Base-by-base conservation (phyloP, 495 filamentous ascomycete genomes). In the Thermothielavioides terrestris region DNA sequence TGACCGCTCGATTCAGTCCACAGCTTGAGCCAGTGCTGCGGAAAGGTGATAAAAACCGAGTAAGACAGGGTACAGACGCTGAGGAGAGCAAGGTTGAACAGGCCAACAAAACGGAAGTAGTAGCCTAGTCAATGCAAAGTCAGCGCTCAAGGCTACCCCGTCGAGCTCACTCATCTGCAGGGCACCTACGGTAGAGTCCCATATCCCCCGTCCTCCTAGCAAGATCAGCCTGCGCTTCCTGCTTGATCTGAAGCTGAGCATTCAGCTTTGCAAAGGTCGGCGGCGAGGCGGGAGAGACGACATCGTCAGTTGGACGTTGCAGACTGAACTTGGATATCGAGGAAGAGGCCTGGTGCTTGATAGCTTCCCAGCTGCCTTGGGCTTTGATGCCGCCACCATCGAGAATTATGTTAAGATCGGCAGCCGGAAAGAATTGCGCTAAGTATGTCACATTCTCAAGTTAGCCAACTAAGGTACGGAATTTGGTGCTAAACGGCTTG, bases 51-150 rank as follows among this genome's bases (percentile, higher is more conserved):
- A 46, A 65, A 69, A 51, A 73, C 68, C 3, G 68, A 57, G 38
- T 59, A 68, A 0, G 37, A 47, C 2, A 54, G 55, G 6, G 53
- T 61, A 32, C 49, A 67, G 5, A 58, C 9, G 2, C 64, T 8
- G 18, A 80, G 53, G 38, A 79, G 66, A 1, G 69, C 27, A 3
- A 76, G 18, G 6, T 78, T 77, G 0, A 54, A 43, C 3, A 71
- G 62, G 0, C 81, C 80, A 21, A 78, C 71, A 6, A 70, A 71
- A 8, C 62, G 59, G 20, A 81, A 60, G 46, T 85, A 86, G 55
- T 82, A 85, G 0, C 65, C 71, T 74, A 10, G 14, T 41, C 3
- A 41, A 3, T 28, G 27, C 27, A 28, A 2, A 22, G 37, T 40
- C 37, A 40, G 37, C 20, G 11, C 18, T 23, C 37, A n/a, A 12